Evolutionary conservation across 345 rosid species (phyloP), one percentile per base, ranked within the genome.

Genomic region (Brassica juncea): DNA sequence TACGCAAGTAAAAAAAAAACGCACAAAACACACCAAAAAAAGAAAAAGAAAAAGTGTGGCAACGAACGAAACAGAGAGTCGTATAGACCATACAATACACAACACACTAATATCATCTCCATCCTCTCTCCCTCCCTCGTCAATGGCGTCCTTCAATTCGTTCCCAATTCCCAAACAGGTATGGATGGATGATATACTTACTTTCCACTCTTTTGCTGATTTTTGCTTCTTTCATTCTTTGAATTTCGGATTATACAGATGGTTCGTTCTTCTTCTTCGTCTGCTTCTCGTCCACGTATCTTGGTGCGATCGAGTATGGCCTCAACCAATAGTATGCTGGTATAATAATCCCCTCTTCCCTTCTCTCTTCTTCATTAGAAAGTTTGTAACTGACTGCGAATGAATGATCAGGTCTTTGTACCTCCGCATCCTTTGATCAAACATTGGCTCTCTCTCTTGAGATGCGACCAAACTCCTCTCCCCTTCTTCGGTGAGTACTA

Each of bases 131-230:
- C 54, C 72, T 12, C 67, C 12, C 34, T 15, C 35, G 5, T 58
- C 69, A 31, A 72, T 79, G 82, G 82, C 82, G 64, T 79, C 78
- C 64, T 79, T 79, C 82, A 79, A 3, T 73, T 79, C 82, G 0
- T 79, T 73, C 77, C 78, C 77, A 0, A 72, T 79, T 47, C 78
- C 73, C 58, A 79, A 79, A 60, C 73, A 37, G 42, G 42, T 37
- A 1, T 37, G 42, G 8, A 8, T 37, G 8, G 8, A 37, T 35
- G 28, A 35, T 31, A 4, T 31, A n/a, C n/a, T n/a, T n/a, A 32
- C 35, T 4, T 6, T 32, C 35, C 6, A 32, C 6, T 4, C 35
- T 32, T 6, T 6, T 32, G 35, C 35, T 32, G 35, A 32, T 1
- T 34, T 6, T 34, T 35, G 35, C 35, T 32, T 35, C 8, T 6